Evolutionary conservation across 129 eudicot species (phyloP), one percentile per base, ranked within the genome.

Genomic region (Flaveria linearis): DNA sequence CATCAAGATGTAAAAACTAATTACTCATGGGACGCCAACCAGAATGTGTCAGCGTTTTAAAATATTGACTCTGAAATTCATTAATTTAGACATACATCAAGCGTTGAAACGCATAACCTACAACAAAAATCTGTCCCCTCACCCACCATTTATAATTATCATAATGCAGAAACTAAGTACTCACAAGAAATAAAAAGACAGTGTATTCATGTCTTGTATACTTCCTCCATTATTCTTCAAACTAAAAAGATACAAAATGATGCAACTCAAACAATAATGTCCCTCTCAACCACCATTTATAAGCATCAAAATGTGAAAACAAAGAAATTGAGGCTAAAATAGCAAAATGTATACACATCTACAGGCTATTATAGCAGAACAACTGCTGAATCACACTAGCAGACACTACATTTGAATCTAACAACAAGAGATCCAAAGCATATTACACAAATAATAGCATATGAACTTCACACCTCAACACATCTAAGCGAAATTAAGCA

Each of bases 321-420:
- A 77, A 78, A 71, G 2, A 28, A 51, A 39, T 13, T 66, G n/a
- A 66, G 17, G 58, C 23, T 77, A 77, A 77, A 60, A 77, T 9
- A n/a, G 69, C 11, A 47, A 47, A 78, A 69, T 58, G 76, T 10
- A 57, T 56, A 65, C 69, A 78, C 58, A 46, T 69, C 20, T 42
- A 77, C 75, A 41, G 16, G 52, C 72, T 22, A 33, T 12, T 50
- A 7, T 60, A 1, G 36, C 67, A 72, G 46, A 60, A 79, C 36
- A 17, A 3, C 39, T 18, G 72, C 36, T 71, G 15, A 78, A 79
- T 79, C 78, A 79, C 57, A 61, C 36, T 7, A 43, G 15, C 78
- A 79, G 47, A 62, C 49, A 64, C 68, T 39, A 39, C 18, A 71
- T 62, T 72, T 63, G 74, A 73, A 74, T 80, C 80, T 80, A 80